Evolutionary conservation across 768 basidiomycete genomes (phyloP).

Genomic region (Tricholoma flavovirens): DNA sequence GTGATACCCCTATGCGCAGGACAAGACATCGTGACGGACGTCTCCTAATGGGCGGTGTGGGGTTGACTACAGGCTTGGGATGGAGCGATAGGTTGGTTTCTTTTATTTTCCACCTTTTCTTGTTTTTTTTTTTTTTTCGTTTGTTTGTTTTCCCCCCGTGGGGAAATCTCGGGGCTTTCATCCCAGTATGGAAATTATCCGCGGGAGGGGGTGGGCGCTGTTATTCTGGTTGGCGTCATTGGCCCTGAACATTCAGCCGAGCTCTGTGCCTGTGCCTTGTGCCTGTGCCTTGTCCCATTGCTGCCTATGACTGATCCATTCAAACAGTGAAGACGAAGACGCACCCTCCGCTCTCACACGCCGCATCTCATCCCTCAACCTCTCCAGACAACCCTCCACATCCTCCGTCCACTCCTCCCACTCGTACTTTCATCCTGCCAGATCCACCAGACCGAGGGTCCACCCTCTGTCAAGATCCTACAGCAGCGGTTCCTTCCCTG

Average conservation of each 20-base stretch:
- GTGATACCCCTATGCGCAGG: constrained; percentile 52
- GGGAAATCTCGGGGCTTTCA: too few relatives aligned
- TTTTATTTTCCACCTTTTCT: not conserved
- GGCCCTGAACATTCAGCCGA: too few relatives aligned
- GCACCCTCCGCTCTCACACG: constrained; percentile 63
- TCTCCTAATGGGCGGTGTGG: constrained; percentile 54
- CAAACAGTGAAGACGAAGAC: constrained; percentile 63
- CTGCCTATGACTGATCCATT: not conserved
- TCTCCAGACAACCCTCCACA: constrained; percentile 40
- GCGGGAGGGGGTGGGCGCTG: too few relatives aligned
- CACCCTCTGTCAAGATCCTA: constrained; percentile 31
- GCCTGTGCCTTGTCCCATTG: too few relatives aligned
- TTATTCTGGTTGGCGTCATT: too few relatives aligned
- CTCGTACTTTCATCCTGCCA: constrained; percentile 17
- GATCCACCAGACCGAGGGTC: constrained; percentile 15
- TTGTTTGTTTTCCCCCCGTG: too few relatives aligned
- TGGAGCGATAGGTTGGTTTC: constrained; percentile 66
- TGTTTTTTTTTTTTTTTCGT: constrained; percentile 3
- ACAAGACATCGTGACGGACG: constrained; percentile 59
- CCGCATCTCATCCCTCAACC: constrained; percentile 52
- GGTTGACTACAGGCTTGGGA: constrained; percentile 65
- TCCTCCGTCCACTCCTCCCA: constrained; percentile 31
- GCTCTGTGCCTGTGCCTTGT: too few relatives aligned
- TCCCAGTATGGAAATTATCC: too few relatives aligned
- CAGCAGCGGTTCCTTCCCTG: not conserved